Evolutionary conservation across 441 rosid genomes (phyloP), one percentile per base, ranked within the genome.

Genomic region (Lepidium campestre): DNA sequence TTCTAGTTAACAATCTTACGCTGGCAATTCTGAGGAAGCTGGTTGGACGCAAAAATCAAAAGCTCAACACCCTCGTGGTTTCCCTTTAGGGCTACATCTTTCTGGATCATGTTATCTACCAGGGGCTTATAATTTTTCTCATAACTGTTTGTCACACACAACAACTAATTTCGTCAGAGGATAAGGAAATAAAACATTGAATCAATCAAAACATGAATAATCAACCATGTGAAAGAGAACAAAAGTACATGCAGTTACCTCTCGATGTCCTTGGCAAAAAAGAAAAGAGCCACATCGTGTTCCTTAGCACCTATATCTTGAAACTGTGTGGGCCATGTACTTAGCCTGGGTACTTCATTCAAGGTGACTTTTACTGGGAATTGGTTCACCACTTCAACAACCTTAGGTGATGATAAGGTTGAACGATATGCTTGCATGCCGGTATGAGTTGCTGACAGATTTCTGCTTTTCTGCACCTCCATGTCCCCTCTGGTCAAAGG

Each of bases 381-480:
- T 58, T 79, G 83, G 56, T 75, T 89, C 70, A 75, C 93, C 72
- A 85, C 80, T 77, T 90, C 94, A 80, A 79, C 82, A 79, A 90
- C 98, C 82, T 79, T 90, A 42, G 92, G 85, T 23, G 99, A 90
- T 17, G 92, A 97, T 79, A 78, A 86, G 27, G 85, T 77, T 60
- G 99, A 89, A 37, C 89, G 72, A 82, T 95, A 94, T 23, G 96
- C 99, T 85, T 95, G 99, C 65, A 95, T 71, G 73, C 99, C 98
- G 56, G 82, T 73, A 67, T 72, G 81, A 46, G 83, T 41, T 42
- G 81, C 85, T n/a, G 79, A 70, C 65, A 59, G 44, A 49, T 79
- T 85, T 69, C 81, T 87, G 57, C 80, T 75, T 71, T 83, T 80
- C 60, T 70, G 69, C 61, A 95, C 83, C 80, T 88, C 93, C 74